Evolutionary conservation across 805 yeast genomes (phyloP).

Genomic region (Metschnikowia lachancei): DNA sequence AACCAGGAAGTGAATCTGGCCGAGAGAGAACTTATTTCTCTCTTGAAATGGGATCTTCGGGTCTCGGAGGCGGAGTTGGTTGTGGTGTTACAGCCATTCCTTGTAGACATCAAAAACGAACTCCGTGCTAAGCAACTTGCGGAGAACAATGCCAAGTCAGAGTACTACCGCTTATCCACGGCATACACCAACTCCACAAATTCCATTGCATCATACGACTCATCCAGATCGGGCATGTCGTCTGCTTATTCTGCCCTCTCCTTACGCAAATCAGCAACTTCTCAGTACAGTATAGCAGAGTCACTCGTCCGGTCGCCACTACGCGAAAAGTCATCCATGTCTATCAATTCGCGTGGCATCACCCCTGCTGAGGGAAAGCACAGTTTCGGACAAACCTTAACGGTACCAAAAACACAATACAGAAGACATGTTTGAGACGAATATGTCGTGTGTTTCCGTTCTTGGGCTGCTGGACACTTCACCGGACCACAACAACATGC

Average conservation of each 20-base stretch:
- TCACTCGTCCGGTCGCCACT: constrained; percentile 17
- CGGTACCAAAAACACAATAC: constrained; percentile 3
- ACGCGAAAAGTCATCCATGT: constrained; percentile 13
- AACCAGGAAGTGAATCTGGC: constrained; percentile 83
- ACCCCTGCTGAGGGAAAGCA: not conserved
- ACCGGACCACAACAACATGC: not conserved
- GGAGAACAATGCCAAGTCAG: constrained; percentile 15
- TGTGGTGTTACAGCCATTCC: constrained; percentile 68
- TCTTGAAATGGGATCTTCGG: constrained; percentile 81
- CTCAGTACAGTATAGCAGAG: constrained; percentile 15
- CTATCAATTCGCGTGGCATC: constrained; percentile 9
- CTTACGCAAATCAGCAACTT: constrained; percentile 14
- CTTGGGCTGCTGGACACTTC: constrained; percentile 4
- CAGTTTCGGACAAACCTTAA: constrained; percentile 4
- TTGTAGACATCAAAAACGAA: constrained; percentile 60
- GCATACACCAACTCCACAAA: constrained; percentile 13
- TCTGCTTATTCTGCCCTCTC: constrained; percentile 14
- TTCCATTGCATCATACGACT: constrained; percentile 19
- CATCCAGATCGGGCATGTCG: constrained; percentile 13
- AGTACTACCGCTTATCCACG: constrained; percentile 22
- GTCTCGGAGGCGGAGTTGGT: constrained; percentile 70
- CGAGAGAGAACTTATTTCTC: constrained; percentile 80
- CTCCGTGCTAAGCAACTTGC: constrained; percentile 14
- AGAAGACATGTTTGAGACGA: not conserved
- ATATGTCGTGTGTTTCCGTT: not conserved